Evolutionary conservation across 805 yeast genomes (phyloP).

Genomic region (Candida adriatica): DNA sequence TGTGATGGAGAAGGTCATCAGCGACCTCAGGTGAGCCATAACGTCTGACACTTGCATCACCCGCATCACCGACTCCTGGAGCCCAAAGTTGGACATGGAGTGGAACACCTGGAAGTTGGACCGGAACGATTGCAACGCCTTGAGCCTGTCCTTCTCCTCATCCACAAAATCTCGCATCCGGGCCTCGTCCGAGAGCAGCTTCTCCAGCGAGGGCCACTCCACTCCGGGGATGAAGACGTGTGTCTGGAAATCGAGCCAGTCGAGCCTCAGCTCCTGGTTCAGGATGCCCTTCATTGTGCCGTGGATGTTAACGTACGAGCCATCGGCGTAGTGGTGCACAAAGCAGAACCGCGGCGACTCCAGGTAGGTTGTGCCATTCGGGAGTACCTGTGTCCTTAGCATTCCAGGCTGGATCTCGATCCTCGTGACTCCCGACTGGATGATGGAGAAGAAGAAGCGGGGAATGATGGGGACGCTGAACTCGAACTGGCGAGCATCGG

Average conservation of each 20-base stretch:
- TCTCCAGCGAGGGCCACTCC: constrained; percentile 40
- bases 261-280: constrained; percentile 57
- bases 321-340: constrained; percentile 56
- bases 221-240: constrained; percentile 40
- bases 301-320: constrained; percentile 55
- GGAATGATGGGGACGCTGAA: constrained; percentile 62
- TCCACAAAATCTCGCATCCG: constrained; percentile 13
- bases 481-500: constrained; percentile 52
- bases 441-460: constrained; percentile 45
- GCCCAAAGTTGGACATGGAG: constrained; percentile 49
- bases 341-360: constrained; percentile 45
- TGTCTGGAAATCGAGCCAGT: constrained; percentile 60
- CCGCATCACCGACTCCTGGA: constrained; percentile 60
- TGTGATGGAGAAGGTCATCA: constrained; percentile 51
- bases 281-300: constrained; percentile 59
- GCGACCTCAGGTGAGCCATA: constrained; percentile 61
- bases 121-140: constrained; percentile 25
- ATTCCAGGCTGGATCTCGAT: constrained; percentile 45
- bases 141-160: constrained; percentile 6
- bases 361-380: constrained; percentile 46
- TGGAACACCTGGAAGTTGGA: constrained; percentile 39
- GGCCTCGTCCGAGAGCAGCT: constrained; percentile 27
- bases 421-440: constrained; percentile 43
- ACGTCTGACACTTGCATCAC: constrained; percentile 71
- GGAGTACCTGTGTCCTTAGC: constrained; percentile 43